Evolutionary conservation across 208 protist species (phyloP), one percentile per base, ranked within the genome.

Genomic region (Acanthamoeba healyi): DNA sequence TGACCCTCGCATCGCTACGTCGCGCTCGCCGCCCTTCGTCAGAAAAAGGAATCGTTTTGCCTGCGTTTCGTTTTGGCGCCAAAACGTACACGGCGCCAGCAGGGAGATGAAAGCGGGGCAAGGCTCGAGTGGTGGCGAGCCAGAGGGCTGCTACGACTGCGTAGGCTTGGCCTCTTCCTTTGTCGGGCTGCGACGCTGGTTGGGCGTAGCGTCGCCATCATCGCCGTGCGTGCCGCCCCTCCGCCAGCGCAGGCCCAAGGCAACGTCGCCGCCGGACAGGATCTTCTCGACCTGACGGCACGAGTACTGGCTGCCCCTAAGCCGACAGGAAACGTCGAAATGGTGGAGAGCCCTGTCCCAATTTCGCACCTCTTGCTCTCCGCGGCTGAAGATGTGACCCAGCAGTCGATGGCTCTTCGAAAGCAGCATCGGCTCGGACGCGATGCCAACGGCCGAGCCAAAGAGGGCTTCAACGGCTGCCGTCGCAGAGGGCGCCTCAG

Each of bases 311-410:
- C 26, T 10, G 9, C 65, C 65, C 26, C n/a, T n/a, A n/a, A 22
- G 15, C 7, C 17, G 65, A 26, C 65, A 74, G 7, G 65, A 17
- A 19, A 38, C 3, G 9, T 74, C 65, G 36, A 74, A 74, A 29
- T 74, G 65, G 15, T 74, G 65, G 1, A 74, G 65, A 10, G 65
- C 65, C 19, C 19, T 74, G 10, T 74, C 65, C n/a, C 36, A 34
- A 19, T 38, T 19, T 42, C 65, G 65, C 65, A 74, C 29, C 10
- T 74, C 5, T 19, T 10, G 15, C n/a, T 12, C 36, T 10, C 65
- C 65, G 3, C 65, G 65, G 65, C 65, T 74, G 65, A 74, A 74
- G 65, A 74, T 74, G 65, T 74, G 65, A 3, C 65, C 65, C 32
- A 74, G 65, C 36, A 74, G 29, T 12, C 36, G n/a, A 26, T 74